Conservation (phyloP, 495 filamentous ascomycete genomes). For the Amorphotheca resinae region DNA sequence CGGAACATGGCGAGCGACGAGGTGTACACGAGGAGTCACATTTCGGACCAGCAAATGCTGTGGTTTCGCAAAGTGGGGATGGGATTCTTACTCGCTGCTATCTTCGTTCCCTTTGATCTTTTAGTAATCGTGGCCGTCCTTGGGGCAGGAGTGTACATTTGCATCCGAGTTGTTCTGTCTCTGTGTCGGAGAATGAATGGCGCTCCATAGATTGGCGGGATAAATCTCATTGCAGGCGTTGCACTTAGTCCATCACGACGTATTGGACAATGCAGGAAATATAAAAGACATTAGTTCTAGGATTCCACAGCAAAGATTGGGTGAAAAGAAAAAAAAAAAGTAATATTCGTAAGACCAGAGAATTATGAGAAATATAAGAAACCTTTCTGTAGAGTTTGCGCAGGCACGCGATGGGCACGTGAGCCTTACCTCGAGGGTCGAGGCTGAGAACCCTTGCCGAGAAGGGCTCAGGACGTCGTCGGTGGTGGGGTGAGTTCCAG, state of each 20-base stretch:
- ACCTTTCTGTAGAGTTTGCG: too few relatives aligned
- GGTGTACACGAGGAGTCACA: background rate
- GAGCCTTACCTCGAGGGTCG: background rate
- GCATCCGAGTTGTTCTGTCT: conserved; percentile 11
- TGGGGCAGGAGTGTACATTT: conserved; percentile 11
- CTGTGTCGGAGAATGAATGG: conserved; percentile 7
- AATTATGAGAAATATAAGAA: too few relatives aligned
- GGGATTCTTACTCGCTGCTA: conserved; percentile 14
- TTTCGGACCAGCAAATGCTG: conserved; percentile 5
- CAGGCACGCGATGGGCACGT: background rate
- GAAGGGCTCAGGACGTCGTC: background rate
- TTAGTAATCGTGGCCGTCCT: conserved; percentile 10
- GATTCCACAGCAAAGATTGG: too few relatives aligned
- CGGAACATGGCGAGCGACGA: background rate
- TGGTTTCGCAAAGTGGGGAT: conserved; percentile 14
- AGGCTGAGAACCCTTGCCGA: background rate
- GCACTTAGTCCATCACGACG: background rate
- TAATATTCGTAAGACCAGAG: too few relatives aligned
- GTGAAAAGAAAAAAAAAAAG: too few relatives aligned
- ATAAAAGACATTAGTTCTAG: too few relatives aligned
- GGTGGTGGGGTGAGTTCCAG: background rate
- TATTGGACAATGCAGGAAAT: too few relatives aligned
- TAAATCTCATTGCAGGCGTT: conserved; percentile 18
- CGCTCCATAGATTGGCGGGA: conserved; percentile 13
- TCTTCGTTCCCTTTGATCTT: conserved; percentile 22